Conservation (phyloP, 192 early-diverging fungal genomes). For the Backusella australiensis region DNA sequence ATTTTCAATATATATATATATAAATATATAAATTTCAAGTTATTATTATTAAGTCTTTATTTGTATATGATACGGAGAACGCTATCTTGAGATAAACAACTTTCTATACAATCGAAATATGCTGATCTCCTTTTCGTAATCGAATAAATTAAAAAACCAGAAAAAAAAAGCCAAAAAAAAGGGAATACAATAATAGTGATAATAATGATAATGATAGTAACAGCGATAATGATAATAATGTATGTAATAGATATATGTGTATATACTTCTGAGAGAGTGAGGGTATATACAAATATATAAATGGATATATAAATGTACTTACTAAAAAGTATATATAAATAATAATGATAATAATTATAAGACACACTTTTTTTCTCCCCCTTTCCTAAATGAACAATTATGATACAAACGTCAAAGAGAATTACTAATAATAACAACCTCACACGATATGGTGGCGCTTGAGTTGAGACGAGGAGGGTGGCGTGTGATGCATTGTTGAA, state of each 20-base stretch:
- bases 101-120: not conserved
- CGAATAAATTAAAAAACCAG: not conserved
- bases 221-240: not conserved
- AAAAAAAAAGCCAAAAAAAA: not conserved
- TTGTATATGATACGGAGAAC: not conserved
- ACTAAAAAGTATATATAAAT: not conserved
- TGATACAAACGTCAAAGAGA: conserved; percentile 1
- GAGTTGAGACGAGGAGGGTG: not conserved
- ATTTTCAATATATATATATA: not conserved
- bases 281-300: not conserved
- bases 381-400: not conserved
- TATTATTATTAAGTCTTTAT: not conserved
- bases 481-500: conserved; percentile 7
- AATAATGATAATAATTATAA: not conserved
- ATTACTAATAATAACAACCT: not conserved
- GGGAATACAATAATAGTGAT: not conserved
- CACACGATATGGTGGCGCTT: conserved; percentile 1
- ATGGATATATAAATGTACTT: not conserved
- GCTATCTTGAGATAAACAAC: not conserved
- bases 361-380: not conserved
- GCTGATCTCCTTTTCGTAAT: not conserved
- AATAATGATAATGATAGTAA: not conserved
- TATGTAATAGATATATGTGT: not conserved
- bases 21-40: not conserved
- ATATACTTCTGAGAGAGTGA: too few species aligned